Evolutionary conservation across 2,329 filamentous ascomycete species (phyloP), one percentile per base, ranked within the genome.

Genomic region (Penicillium sp.): DNA sequence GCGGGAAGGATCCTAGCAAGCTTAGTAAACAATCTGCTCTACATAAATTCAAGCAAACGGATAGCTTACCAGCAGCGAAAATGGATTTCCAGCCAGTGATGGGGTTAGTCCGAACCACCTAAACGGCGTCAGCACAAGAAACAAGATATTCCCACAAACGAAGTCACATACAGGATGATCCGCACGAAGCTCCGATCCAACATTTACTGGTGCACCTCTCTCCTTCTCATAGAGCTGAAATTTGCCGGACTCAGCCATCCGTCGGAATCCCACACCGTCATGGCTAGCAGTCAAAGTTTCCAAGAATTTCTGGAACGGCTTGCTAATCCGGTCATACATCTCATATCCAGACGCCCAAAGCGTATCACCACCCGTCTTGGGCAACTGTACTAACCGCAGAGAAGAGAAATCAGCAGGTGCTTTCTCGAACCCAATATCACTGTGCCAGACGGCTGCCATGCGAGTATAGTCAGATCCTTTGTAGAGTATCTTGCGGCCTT

Each of bases 191-290:
- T 78, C 75, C 3, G 72, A 71, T 37, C 85, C 85, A 44, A 81
- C 72, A 59, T 88, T 88, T 44, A 83, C 72, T 1, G 83, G 83
- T 1, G 81, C 81, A 1, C 85, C 85, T 39, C 69, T 62, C 25
- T 64, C 62, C 10, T 60, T 66, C 9, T 63, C 57, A 54, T 66
- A 69, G 4, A 75, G 55, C 21, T 68, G 58, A 25, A 70, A 68
- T 26, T 66, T 66, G 26, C 67, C 64, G 0, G 64, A 55, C 44
- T 67, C 59, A 5, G 71, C 69, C 37, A 62, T 59, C 14, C 66
- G 53, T 23, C 65, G 59, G 31, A 70, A 72, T 16, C 52, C 54
- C 6, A 67, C 67, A 26, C 70, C 64, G 11, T 65, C 57, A 50
- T 66, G 67, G 7, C 61, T 72, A 45, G 65, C 69, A 55, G 73